A percentile compares a stretch with the other conserved stretches of the same genome.
Conservation (phyloP, 148 eudicot species). For the Rhododendron ferrugineum region DNA sequence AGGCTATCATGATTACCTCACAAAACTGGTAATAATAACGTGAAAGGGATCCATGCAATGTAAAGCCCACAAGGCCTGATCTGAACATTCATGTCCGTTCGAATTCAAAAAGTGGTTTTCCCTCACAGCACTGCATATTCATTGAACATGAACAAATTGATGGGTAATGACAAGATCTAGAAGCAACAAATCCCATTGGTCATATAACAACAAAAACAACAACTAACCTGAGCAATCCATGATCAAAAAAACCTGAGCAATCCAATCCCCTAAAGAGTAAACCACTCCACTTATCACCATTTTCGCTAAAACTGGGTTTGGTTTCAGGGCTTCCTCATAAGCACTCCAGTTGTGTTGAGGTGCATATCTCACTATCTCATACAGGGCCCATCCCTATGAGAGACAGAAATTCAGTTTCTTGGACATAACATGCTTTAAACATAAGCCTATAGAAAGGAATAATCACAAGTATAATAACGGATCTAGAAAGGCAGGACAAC, state of each 20-base stretch:
- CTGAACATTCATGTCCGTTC: constrained; percentile 86
- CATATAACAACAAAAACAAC: neutral
- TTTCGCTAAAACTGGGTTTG: constrained; percentile 86
- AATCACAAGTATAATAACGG: too few species aligned
- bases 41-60: constrained; percentile 91
- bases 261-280: constrained; percentile 96
- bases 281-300: constrained; percentile 98
- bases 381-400: constrained; percentile 83
- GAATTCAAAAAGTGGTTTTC: constrained; percentile 88
- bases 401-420: constrained; percentile 14
- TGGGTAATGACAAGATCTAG: neutral
- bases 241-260: too few species aligned
- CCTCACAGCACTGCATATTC: constrained; percentile 72
- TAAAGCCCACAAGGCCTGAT: constrained; percentile 87
- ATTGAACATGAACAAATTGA: constrained; percentile 6
- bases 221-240: constrained; percentile 84
- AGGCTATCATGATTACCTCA: constrained; percentile 48
- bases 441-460: neutral
- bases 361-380: constrained; percentile 86
- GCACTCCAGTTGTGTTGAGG: constrained; percentile 95
- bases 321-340: constrained; percentile 81
- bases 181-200: neutral
- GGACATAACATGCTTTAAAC: neutral
- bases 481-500: too few species aligned
- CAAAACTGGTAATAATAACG: constrained; percentile 91